Evolutionary conservation across 352 stramenopile genomes (phyloP).

Genomic region (Phytophthora sojae): DNA sequence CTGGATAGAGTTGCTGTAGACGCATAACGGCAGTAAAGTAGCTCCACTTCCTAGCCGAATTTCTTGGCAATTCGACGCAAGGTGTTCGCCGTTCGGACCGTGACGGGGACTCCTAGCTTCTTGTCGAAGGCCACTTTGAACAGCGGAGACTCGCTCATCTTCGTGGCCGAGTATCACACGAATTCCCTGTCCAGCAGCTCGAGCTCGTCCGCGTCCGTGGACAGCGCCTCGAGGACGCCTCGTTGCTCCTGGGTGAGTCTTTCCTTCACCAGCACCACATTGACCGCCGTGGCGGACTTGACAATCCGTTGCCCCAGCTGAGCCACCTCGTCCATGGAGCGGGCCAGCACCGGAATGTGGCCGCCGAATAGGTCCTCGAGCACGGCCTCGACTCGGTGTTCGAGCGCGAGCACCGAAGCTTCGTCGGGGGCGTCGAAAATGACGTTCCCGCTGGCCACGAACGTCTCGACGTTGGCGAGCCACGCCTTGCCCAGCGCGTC

Average conservation of each 20-base stretch:
- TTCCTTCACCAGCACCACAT: constrained; percentile 41
- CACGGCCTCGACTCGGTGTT: constrained; percentile 32
- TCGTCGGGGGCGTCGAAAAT: constrained; percentile 18
- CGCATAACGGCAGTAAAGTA: background rate
- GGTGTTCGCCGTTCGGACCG: constrained; percentile 41
- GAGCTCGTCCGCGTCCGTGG: constrained; percentile 31
- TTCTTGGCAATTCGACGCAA: constrained; percentile 41
- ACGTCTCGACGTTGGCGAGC: constrained; percentile 36
- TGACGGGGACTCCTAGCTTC: constrained; percentile 35
- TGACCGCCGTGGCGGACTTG: constrained; percentile 31
- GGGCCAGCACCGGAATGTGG: constrained; percentile 34
- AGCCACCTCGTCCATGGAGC: constrained; percentile 28
- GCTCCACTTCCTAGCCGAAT: constrained; percentile 22
- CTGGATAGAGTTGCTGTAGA: constrained; percentile 44
- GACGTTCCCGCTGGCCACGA: constrained; percentile 45
- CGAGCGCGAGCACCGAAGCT: constrained; percentile 9
- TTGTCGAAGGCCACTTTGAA: constrained; percentile 50
- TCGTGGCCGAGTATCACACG: constrained; percentile 43
- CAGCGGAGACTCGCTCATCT: constrained; percentile 45
- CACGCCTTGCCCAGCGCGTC: constrained; percentile 22
- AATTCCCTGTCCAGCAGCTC: constrained; percentile 36
- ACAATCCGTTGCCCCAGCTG: constrained; percentile 3
- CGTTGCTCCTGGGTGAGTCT: constrained; percentile 28
- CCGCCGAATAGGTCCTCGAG: constrained; percentile 36
- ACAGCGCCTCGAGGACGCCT: constrained; percentile 22